phyloP scores from a whole-genome alignment of 1,284 basidiomycete species.

The Trichosporon ovoides region DNA sequence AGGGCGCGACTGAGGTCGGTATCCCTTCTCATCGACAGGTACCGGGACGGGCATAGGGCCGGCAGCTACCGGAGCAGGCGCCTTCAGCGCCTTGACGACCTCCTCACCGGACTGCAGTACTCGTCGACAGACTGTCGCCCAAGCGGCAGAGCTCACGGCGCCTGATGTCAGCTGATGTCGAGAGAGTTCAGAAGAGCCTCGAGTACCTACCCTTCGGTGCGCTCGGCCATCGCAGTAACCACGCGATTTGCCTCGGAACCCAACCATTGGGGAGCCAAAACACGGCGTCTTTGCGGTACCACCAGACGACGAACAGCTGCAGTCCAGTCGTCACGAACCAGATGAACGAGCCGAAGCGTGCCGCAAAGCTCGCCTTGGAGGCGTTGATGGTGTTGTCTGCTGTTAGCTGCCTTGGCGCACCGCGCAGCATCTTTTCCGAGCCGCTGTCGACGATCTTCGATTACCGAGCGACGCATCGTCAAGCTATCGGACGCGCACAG shows the following conservation, averaged over 20 bases:
- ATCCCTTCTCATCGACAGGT: slow-evolving; percentile 9
- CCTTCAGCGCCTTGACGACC: slow-evolving; percentile 57
- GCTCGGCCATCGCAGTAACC: slow-evolving; percentile 60
- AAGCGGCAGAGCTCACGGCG: slow-evolving; percentile 78
- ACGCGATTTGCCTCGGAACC: slow-evolving; percentile 70
- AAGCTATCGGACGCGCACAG: too few relatives aligned
- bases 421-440: too few relatives aligned
- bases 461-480: too few relatives aligned
- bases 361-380: slow-evolving; percentile 62
- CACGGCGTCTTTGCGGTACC: slow-evolving; percentile 78
- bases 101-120: slow-evolving; percentile 66
- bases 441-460: not conserved
- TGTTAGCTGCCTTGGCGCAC: slow-evolving; percentile 4
- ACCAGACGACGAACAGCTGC: slow-evolving; percentile 78
- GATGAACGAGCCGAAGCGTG: slow-evolving; percentile 66
- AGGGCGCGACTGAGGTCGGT: slow-evolving; percentile 2
- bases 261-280: slow-evolving; percentile 84
- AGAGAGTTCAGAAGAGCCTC: not conserved
- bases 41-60: slow-evolving; percentile 14
- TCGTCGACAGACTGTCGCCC: slow-evolving; percentile 82
- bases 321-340: slow-evolving; percentile 76
- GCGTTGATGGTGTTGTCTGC: slow-evolving; percentile 66
- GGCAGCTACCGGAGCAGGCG: slow-evolving; percentile 13
- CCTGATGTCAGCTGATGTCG: slow-evolving; percentile 51
- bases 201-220: slow-evolving; percentile 39